Base-by-base conservation (phyloP, 148 eudicot genomes). In the Rhododendron ovatum region DNA sequence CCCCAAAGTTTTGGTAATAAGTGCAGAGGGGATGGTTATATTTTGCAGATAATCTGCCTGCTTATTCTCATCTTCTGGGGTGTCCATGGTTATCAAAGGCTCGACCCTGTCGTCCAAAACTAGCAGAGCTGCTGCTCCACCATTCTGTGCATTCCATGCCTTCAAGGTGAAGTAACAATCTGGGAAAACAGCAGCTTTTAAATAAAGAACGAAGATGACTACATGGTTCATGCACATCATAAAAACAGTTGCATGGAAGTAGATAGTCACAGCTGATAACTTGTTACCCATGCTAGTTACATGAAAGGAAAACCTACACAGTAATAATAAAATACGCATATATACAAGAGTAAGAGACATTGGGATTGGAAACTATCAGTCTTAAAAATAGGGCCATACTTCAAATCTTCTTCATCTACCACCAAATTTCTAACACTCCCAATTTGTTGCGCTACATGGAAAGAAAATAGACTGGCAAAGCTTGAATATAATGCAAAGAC, bases 61-160 rank as follows among this genome's bases (percentile, higher is more conserved):
- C 15, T 93, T 88, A 82, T 79, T 91, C 15, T 90, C 95, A 86
- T 92, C 95, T 89, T 95, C 99, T 1, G 99, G 98, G 35, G 90
- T 92, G 87, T 96, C 99, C 99, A 96, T 96, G 75, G 99, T 96
- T 69, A 96, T 96, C 87, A 96, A 91, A 65, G 96, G 98, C 86
- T 95, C 99, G 8, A 77, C 73, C 83, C 91, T 88, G 85, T 95
- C 94, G 85, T 96, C 98, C 2, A 91, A 92, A 18, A 96, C 99
- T 41, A 96, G 92, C 74, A 96, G 89, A 33, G 99, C 98, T 22
- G 98, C 99, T 35, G 96, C 99, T 89, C 98, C 98, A 35, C 90
- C 94, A 41, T 92, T 96, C 82, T 96, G 99, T 8, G 98, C 98
- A 88, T 95, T 91, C 98, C 99, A 96, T 48, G 99, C 98, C 89